Conservation (phyloP, 2,329 filamentous ascomycete species). For the Paraphaeosphaeria sporulosa region DNA sequence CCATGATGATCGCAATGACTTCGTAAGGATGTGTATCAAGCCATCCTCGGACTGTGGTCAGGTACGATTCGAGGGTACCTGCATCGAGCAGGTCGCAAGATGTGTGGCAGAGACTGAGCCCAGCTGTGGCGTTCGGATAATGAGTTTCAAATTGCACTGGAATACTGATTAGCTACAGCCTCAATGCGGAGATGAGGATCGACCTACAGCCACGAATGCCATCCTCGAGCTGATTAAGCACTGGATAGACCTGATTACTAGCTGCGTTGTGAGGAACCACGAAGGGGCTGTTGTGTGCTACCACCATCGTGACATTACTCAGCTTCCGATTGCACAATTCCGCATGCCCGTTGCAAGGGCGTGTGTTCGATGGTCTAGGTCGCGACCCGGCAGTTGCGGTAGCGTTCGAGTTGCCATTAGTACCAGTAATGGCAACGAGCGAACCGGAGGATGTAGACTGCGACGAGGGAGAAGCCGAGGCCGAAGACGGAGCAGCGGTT, state of each 20-base stretch:
- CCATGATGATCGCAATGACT: slow-evolving; percentile 85
- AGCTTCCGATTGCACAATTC: slow-evolving; percentile 45
- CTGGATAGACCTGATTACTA: slow-evolving; percentile 40
- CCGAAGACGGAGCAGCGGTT: slow-evolving; percentile 8
- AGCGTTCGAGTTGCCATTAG: slow-evolving; percentile 15
- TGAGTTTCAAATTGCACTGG: slow-evolving; percentile 69
- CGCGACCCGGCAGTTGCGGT: slow-evolving; percentile 21
- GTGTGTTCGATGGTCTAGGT: slow-evolving; percentile 33
- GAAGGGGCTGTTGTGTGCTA: slow-evolving; percentile 49
- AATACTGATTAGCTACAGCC: background rate
- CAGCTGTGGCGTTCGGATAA: slow-evolving; percentile 63
- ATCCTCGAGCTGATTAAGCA: slow-evolving; percentile 43
- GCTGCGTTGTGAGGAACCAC: slow-evolving; percentile 38
- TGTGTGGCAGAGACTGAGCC: slow-evolving; percentile 77
- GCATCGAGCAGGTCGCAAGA: slow-evolving; percentile 82
- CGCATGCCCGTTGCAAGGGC: slow-evolving; percentile 45
- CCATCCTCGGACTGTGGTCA: slow-evolving; percentile 75
- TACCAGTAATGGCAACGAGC: slow-evolving; percentile 30
- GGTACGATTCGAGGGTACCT: slow-evolving; percentile 78
- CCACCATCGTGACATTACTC: slow-evolving; percentile 45
- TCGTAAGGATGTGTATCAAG: slow-evolving; percentile 81
- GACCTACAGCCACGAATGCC: slow-evolving; percentile 46
- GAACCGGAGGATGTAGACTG: slow-evolving; percentile 21
- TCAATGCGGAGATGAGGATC: background rate
- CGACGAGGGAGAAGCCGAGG: slow-evolving; percentile 11